phyloP scores from a whole-genome alignment of 2,329 filamentous ascomycete genomes.

The Akanthomyces muscarius region DNA sequence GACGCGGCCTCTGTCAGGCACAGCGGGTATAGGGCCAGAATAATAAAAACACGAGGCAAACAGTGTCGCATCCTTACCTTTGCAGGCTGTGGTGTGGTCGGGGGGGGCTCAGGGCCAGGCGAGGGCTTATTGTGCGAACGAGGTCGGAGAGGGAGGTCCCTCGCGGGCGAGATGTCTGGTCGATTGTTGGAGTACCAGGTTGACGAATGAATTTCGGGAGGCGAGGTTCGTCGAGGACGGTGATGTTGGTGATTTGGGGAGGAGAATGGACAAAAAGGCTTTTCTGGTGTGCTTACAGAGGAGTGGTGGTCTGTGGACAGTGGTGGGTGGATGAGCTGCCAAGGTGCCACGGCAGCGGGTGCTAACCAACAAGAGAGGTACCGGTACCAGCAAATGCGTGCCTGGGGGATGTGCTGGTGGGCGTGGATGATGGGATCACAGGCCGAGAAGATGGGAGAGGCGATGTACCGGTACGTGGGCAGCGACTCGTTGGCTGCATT shows the following conservation, averaged over 20 bases:
- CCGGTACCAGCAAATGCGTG: not conserved
- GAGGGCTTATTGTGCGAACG: not conserved
- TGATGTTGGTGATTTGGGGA: not conserved
- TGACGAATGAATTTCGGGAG: not conserved
- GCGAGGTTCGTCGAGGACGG: not conserved
- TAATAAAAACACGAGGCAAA: conserved; percentile 1
- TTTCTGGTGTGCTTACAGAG: not conserved
- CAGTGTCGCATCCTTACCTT: conserved; percentile 11
- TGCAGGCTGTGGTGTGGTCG: conserved; percentile 1
- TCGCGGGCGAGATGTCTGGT: not conserved
- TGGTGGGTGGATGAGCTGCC: not conserved
- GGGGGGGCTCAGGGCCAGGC: not conserved
- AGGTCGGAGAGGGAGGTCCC: not conserved
- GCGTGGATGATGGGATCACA: no score
- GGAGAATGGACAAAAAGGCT: not conserved
- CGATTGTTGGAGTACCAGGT: not conserved
- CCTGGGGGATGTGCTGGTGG: no score
- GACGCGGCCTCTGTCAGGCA: not conserved
- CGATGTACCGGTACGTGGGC: not conserved
- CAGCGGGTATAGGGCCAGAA: not conserved
- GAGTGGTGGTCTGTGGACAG: not conserved
- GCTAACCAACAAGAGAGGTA: not conserved
- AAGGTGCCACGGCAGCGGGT: not conserved
- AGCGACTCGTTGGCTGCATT: not conserved
- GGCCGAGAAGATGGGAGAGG: not conserved